phyloP scores from a whole-genome alignment of 1,284 basidiomycete species.

The Malassezia obtusa region DNA sequence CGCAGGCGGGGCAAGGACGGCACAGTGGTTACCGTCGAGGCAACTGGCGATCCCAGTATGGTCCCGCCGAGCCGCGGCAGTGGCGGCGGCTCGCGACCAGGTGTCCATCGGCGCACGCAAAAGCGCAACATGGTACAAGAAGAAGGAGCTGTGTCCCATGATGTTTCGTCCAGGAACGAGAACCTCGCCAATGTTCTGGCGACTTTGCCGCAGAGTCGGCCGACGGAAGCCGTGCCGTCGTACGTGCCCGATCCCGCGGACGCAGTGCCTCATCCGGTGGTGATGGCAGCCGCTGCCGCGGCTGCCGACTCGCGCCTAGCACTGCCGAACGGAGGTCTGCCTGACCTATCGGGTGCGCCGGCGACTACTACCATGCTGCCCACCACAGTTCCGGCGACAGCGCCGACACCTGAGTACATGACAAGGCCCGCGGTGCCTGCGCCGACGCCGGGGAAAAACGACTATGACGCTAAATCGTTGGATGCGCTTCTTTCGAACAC shows the following conservation, averaged over 20 bases:
- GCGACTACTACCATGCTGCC: too few species aligned
- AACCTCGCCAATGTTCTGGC: background rate
- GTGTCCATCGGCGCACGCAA: slow-evolving; percentile 28
- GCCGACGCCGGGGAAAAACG: background rate
- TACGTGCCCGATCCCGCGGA: background rate
- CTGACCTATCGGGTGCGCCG: background rate
- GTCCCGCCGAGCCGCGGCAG: slow-evolving; percentile 35
- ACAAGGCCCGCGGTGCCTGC: background rate
- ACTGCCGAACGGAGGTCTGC: background rate
- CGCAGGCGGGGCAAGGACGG: slow-evolving; percentile 38
- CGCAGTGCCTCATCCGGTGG: background rate
- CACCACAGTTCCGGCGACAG: too few species aligned
- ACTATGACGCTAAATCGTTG: slow-evolving; percentile 3
- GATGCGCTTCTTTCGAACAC: background rate
- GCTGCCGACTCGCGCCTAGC: background rate
- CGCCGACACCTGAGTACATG: too few species aligned
- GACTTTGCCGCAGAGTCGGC: background rate
- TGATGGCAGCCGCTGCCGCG: background rate
- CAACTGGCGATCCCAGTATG: slow-evolving; percentile 27
- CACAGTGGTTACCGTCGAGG: slow-evolving; percentile 27
- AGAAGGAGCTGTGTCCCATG: slow-evolving; percentile 36
- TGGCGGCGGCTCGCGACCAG: slow-evolving; percentile 31
- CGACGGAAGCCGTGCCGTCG: background rate
- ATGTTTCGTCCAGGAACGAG: background rate
- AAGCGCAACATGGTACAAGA: slow-evolving; percentile 23